phyloP scores from a whole-genome alignment of 768 basidiomycete genomes.

The Hemileccinum impolitum region DNA sequence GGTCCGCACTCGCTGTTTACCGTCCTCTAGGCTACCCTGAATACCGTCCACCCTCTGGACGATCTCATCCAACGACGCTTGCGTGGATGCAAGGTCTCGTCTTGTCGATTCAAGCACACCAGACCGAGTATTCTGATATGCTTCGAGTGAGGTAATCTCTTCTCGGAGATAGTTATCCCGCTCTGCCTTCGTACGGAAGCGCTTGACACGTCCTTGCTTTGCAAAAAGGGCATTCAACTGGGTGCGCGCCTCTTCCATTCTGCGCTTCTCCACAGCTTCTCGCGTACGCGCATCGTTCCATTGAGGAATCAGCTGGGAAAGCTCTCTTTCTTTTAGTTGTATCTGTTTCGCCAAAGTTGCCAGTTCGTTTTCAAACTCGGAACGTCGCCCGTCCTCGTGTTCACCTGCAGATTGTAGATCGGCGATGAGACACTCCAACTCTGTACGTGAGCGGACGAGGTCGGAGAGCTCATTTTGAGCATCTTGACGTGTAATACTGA shows the following conservation, averaged over 20 bases:
- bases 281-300: slow-evolving; percentile 58
- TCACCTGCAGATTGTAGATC: slow-evolving; percentile 71
- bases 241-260: slow-evolving; percentile 72
- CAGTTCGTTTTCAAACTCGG: slow-evolving; percentile 65
- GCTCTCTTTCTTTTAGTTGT: slow-evolving; percentile 52
- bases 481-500: slow-evolving; percentile 67
- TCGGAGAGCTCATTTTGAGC: slow-evolving; percentile 83
- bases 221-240: slow-evolving; percentile 73
- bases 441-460: slow-evolving; percentile 77
- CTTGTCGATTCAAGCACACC: slow-evolving; percentile 53
- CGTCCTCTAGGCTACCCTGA: slow-evolving; percentile 61
- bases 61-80: slow-evolving; percentile 50
- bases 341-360: slow-evolving; percentile 58
- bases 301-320: slow-evolving; percentile 63
- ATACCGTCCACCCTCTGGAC: slow-evolving; percentile 57
- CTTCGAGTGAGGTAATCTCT: slow-evolving; percentile 71
- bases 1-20: slow-evolving; percentile 52
- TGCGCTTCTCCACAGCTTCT: slow-evolving; percentile 56
- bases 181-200: slow-evolving; percentile 79
- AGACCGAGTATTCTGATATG: slow-evolving; percentile 55
- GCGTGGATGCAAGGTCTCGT: slow-evolving; percentile 46
- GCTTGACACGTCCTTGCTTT: slow-evolving; percentile 85
- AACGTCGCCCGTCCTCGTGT: slow-evolving; percentile 60
- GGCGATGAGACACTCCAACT: slow-evolving; percentile 77
- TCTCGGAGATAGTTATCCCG: slow-evolving; percentile 78